Evolutionary conservation across 805 yeast species (phyloP), one percentile per base, ranked within the genome.

Genomic region (Yamadazyma phyllophila): DNA sequence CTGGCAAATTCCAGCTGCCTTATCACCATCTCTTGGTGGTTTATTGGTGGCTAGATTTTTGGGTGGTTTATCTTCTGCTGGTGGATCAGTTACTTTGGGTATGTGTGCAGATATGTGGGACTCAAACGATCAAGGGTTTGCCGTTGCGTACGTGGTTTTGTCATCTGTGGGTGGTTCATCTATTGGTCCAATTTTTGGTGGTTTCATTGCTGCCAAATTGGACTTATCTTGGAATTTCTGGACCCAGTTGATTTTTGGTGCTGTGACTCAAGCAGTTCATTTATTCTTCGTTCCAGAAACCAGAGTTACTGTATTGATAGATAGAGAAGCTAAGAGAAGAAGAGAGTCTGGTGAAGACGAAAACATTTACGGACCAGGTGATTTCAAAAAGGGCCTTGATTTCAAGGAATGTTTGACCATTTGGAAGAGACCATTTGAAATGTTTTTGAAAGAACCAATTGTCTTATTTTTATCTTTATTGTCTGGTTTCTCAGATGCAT

Each of bases 401-500:
- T 11, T 58, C 16, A 56, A 57, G 30, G 64, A 62, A 37, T 52
- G 62, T 7, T 41, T 65, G 13, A 40, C 39, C 10, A 65, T 64
- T 30, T 69, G 74, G 73, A 49, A 50, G 31, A 63, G 74, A 34
- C 74, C 74, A 7, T 69, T 69, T 49, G 63, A 58, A 32, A 67
- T 68, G 72, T 68, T 66, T 39, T 36, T 61, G 17, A 57, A 48
- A 7, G 74, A 69, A 46, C 74, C 74, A 11, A 69, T 69, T 45
- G 73, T 68, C 27, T 54, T 67, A 33, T 67, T 66, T 31, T 60
- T 68, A 35, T 65, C 70, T 7, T 56, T 69, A 34, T 63, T 69
- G 38, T 65, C 71, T 5, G 74, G 74, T 7, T 69, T 69, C 50
- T 62, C 69, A 3, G 74, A 69, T 50, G 73, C 73, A 7, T 61